These are phyloP conservation scores for Apiospora sp. DNA, from an alignment of 2,329 filamentous ascomycete species.

Conservation along the genomic window DNA sequence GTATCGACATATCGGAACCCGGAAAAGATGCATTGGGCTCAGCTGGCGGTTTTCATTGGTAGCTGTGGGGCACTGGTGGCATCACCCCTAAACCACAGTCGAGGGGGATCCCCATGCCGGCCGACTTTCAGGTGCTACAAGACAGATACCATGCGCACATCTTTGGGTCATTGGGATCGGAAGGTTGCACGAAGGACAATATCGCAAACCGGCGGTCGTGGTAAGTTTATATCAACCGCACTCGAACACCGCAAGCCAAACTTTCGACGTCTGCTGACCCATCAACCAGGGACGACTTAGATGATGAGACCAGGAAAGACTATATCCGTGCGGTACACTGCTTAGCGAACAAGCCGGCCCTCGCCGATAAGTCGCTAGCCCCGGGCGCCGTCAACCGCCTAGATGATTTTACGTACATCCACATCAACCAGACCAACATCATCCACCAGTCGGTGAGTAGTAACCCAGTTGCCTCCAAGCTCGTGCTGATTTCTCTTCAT, in stretches of 20 bases:
- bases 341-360: constrained; percentile 31
- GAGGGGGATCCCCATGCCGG: constrained; percentile 31
- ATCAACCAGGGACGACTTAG: constrained; percentile 30
- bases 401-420: constrained; percentile 36
- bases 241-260: too few relatives aligned
- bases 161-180: constrained; percentile 24
- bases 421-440: constrained; percentile 36
- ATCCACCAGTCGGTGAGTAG: constrained; percentile 34
- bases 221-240: constrained; percentile 26
- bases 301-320: constrained; percentile 30
- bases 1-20: neutral
- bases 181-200: constrained; percentile 30
- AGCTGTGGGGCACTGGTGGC: neutral
- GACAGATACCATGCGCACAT: constrained; percentile 32
- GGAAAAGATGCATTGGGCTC: neutral
- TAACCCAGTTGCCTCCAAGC: too few relatives aligned
- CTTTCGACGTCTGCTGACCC: neutral
- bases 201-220: constrained; percentile 33
- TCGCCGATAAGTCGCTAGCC: constrained; percentile 29
- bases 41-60: neutral
- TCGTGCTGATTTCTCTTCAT: neutral
- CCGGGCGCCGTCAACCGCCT: constrained; percentile 32
- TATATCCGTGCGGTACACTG: constrained; percentile 35
- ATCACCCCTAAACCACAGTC: neutral
- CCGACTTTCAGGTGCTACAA: constrained; percentile 29